phyloP scores from a whole-genome alignment of 1,139 yeast species.

The Blastobotrys capitulatus region DNA sequence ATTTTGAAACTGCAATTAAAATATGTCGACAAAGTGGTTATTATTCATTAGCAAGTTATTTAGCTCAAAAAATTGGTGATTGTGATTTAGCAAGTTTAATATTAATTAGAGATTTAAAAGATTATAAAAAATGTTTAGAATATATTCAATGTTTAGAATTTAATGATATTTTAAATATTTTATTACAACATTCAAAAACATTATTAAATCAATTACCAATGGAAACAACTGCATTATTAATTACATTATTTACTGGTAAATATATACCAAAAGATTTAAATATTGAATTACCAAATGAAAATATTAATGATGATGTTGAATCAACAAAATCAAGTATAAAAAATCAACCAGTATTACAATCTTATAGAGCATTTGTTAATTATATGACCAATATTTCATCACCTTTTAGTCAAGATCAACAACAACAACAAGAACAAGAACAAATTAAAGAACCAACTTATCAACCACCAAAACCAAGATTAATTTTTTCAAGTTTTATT shows the following conservation, averaged over 20 bases:
- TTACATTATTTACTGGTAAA: constrained; percentile 84
- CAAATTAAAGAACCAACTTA: constrained; percentile 56
- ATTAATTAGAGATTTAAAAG: constrained; percentile 59
- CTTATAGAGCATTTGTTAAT: constrained; percentile 65
- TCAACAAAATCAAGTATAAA: background rate
- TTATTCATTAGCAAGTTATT: constrained; percentile 58
- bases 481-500: constrained; percentile 81
- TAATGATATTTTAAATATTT: constrained; percentile 70
- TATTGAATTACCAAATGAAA: constrained; percentile 3
- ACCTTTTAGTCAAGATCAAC: too few relatives aligned
- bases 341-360: constrained; percentile 47
- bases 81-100: constrained; percentile 75
- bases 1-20: constrained; percentile 63
- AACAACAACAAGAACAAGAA: background rate
- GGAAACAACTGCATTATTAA: constrained; percentile 75
- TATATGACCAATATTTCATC: constrained; percentile 43
- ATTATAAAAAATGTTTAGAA: constrained; percentile 56
- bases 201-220: constrained; percentile 67
- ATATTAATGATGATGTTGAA: background rate
- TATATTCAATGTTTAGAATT: constrained; percentile 67
- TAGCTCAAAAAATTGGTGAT: constrained; percentile 68
- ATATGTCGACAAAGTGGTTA: constrained; percentile 77
- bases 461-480: constrained; percentile 85
- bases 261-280: constrained; percentile 44
- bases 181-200: constrained; percentile 59